Base-by-base conservation (phyloP, 2,329 filamentous ascomycete genomes). In the Aureobasidium sp. region DNA sequence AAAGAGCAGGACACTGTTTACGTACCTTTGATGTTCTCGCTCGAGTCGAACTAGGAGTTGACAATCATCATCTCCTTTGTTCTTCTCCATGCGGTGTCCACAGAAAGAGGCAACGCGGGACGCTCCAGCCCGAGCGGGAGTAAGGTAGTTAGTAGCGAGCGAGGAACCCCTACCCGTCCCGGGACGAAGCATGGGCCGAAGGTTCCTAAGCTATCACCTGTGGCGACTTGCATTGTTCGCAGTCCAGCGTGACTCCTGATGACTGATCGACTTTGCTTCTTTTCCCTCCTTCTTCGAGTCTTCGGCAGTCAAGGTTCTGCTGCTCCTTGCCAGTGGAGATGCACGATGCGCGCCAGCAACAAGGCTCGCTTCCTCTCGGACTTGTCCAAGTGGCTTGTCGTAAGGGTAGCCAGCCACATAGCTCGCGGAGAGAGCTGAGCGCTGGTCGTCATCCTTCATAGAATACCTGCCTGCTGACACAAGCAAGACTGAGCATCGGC, bases 51-150 rank as follows among this genome's bases (percentile, higher is more conserved):
- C 23, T 19, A 37, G 10, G 13, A 19, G 47, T 46, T 10, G 27
- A 29, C 6, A 37, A 19, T 37, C 11, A 27, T 19, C 19, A 37
- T 37, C 40, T 58, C 43, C 38, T 33, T 31, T 58, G 33, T 40
- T 49, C 29, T 29, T 58, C 43, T 58, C 45, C 25, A 27, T 29
- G 37, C 29, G 31, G n/a, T 31, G 33, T 33, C 23, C 21, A n/a
- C 6, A 43, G 19, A 33, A 37, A 57, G 43, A 58, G 42, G 43
- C 55, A 58, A 40, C 55, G 43, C 55, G 55, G 55, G 55, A 58
- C 55, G 55, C 55, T 43, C 55, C 55, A 58, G 55, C 43, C 55
- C 55, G 55, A 58, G 55, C 55, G 55, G 55, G 42, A 49, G 55
- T 43, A 55, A 43, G n/a, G 38, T 23, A 42, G 47, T 23, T 6